Percentiles rank a stretch among this genome's conserved stretches.
Conservation (phyloP, 2,329 filamentous ascomycete genomes). For the Aspergillus vadensis region DNA sequence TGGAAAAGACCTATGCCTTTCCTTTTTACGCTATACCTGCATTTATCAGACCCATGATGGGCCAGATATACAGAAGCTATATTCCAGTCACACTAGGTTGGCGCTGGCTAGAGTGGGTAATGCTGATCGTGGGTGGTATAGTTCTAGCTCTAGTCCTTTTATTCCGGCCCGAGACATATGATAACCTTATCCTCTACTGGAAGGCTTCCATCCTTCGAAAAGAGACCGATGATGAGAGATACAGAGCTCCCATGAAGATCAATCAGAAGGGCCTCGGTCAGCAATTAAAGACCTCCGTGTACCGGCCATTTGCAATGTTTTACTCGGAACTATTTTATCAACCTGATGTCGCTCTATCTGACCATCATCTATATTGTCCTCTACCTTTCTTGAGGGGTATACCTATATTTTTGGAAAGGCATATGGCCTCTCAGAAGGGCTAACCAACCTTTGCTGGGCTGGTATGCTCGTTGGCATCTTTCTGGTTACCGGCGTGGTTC, state of each 20-base stretch:
- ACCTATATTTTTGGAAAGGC: slow-evolving; percentile 55
- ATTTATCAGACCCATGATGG: slow-evolving; percentile 36
- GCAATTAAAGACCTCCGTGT: slow-evolving; percentile 44
- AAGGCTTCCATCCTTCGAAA: slow-evolving; percentile 46
- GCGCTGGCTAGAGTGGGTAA: slow-evolving; percentile 52
- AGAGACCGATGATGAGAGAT: slow-evolving; percentile 48
- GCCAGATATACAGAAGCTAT: slow-evolving; percentile 23
- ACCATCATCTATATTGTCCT: slow-evolving; percentile 39
- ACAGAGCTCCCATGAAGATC: slow-evolving; percentile 51
- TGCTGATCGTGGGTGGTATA: slow-evolving; percentile 40
- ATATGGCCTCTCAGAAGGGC: slow-evolving; percentile 50
- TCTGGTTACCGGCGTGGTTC: slow-evolving; percentile 43
- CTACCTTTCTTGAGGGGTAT: slow-evolving; percentile 50
- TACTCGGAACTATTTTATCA: slow-evolving; percentile 47
- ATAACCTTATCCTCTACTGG: slow-evolving; percentile 48
- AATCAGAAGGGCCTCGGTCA: slow-evolving; percentile 44
- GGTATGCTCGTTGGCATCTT: slow-evolving; percentile 51
- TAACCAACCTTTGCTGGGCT: slow-evolving; percentile 54
- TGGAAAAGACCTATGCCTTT: slow-evolving; percentile 54
- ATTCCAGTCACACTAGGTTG: slow-evolving; percentile 26
- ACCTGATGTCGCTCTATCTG: slow-evolving; percentile 37
- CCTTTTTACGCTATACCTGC: slow-evolving; percentile 54
- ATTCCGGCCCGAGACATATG: slow-evolving; percentile 55
- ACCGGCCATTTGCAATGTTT: slow-evolving; percentile 54
- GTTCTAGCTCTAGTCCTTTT: slow-evolving; percentile 43